phyloP scores from a whole-genome alignment of 1,139 yeast species.

The Kluyveromyces sp. region DNA sequence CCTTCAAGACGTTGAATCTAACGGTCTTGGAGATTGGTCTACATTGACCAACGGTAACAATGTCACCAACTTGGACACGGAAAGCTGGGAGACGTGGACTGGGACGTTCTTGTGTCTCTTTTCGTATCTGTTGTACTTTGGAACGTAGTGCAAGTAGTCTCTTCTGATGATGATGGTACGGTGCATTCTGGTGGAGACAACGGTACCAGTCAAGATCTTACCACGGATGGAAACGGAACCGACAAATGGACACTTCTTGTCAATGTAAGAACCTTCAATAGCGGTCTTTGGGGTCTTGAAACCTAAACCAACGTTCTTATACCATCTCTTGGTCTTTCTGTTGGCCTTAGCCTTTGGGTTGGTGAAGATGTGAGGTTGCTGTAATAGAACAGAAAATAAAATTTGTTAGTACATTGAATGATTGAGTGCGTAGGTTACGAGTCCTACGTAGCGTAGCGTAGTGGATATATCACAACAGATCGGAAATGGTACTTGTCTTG shows the following conservation, averaged over 20 bases:
- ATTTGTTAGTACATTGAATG: slow-evolving; percentile 5
- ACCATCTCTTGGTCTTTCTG: slow-evolving; percentile 99
- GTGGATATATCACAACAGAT: too few relatives aligned
- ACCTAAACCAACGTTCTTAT: slow-evolving; percentile 99
- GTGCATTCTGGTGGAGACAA: slow-evolving; percentile 99
- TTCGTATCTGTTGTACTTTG: slow-evolving; percentile 99
- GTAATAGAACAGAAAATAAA: slow-evolving; percentile 14
- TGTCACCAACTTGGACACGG: slow-evolving; percentile 99
- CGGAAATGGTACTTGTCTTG: too few relatives aligned
- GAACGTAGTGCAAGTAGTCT: slow-evolving; percentile 99
- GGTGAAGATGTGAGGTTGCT: slow-evolving; percentile 99
- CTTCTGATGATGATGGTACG: slow-evolving; percentile 99
- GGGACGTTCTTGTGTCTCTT: slow-evolving; percentile 99
- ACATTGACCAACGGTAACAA: slow-evolving; percentile 99
- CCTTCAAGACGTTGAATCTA: slow-evolving; percentile 98
- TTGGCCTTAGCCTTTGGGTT: slow-evolving; percentile 99
- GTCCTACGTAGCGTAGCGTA: too few relatives aligned
- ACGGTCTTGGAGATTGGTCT: slow-evolving; percentile 99
- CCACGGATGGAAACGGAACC: slow-evolving; percentile 99
- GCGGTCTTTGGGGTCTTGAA: slow-evolving; percentile 99
- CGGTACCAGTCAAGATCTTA: slow-evolving; percentile 97
- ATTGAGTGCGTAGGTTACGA: not conserved
- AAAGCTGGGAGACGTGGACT: slow-evolving; percentile 99
- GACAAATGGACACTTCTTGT: slow-evolving; percentile 99
- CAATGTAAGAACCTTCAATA: slow-evolving; percentile 97